Percentiles rank a stretch among this genome's conserved stretches.
phyloP scores from a whole-genome alignment of 805 yeast genomes.

The Tetrapisispora phaffii region DNA sequence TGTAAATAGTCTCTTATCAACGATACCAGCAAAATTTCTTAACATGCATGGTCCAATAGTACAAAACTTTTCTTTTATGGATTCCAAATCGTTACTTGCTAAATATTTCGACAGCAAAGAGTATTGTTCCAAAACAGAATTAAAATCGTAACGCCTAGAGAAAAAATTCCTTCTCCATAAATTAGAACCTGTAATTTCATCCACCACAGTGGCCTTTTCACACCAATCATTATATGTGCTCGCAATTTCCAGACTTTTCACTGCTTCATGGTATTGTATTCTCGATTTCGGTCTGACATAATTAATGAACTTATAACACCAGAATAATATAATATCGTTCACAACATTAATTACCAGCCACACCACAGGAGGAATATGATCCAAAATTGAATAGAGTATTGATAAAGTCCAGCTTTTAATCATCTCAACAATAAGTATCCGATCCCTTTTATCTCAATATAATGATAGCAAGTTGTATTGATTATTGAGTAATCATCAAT shows the following conservation, averaged over 20 bases:
- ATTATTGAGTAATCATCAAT: too few species aligned
- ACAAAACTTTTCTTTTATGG: constrained; percentile 56
- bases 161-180: constrained; percentile 77
- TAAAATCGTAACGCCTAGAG: constrained; percentile 73
- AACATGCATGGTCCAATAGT: constrained; percentile 59
- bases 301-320: constrained; percentile 27
- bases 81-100: constrained; percentile 40
- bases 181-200: constrained; percentile 43
- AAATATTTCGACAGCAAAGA: constrained; percentile 54
- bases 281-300: constrained; percentile 26
- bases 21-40: constrained; percentile 85
- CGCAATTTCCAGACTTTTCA: constrained; percentile 41
- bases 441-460: not conserved
- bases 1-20: constrained; percentile 67
- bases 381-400: constrained; percentile 23
- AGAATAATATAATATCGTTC: constrained; percentile 35
- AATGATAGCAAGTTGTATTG: too few species aligned
- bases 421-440: constrained; percentile 1
- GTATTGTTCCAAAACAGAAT: constrained; percentile 66
- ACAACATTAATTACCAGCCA: constrained; percentile 35
- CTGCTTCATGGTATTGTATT: constrained; percentile 32
- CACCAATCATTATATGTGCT: constrained; percentile 66
- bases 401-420: constrained; percentile 17
- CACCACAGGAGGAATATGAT: constrained; percentile 34
- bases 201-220: constrained; percentile 39